Percentiles rank a stretch among this genome's conserved stretches.
Conservation (phyloP, 1,284 basidiomycete species). For the Amylostereum areolatum region DNA sequence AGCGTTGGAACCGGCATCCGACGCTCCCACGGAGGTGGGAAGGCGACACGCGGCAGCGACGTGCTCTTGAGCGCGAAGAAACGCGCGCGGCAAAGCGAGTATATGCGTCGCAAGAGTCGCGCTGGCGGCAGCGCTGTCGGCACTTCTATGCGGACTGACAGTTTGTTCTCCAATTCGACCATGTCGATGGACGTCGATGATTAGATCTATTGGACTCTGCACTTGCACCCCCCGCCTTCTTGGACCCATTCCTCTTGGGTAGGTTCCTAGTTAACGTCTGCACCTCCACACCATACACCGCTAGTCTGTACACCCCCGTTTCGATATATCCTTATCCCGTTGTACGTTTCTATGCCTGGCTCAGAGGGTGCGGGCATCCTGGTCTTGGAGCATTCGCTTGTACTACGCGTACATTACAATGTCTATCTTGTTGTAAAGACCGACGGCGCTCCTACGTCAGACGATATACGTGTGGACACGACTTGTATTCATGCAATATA, state of each 20-base stretch:
- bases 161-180: background rate
- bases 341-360: background rate
- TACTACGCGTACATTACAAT: no score
- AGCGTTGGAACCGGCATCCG: slow-evolving; percentile 47
- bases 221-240: background rate
- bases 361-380: background rate
- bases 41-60: slow-evolving; percentile 26
- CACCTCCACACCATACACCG: background rate
- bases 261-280: background rate
- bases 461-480: no score
- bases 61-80: slow-evolving; percentile 58
- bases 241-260: slow-evolving; percentile 4
- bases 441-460: no score
- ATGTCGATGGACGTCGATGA: slow-evolving; percentile 15
- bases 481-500: no score
- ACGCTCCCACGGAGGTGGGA: slow-evolving; percentile 38
- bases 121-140: slow-evolving; percentile 12
- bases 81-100: slow-evolving; percentile 63
- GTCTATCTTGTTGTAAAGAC: no score
- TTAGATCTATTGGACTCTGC: background rate
- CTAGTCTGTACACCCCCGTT: slow-evolving; percentile 2
- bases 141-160: background rate
- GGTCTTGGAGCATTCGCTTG: no score
- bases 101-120: slow-evolving; percentile 28
- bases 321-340: background rate